phyloP scores from a whole-genome alignment of 805 yeast species.

The Candida lessepsii region DNA sequence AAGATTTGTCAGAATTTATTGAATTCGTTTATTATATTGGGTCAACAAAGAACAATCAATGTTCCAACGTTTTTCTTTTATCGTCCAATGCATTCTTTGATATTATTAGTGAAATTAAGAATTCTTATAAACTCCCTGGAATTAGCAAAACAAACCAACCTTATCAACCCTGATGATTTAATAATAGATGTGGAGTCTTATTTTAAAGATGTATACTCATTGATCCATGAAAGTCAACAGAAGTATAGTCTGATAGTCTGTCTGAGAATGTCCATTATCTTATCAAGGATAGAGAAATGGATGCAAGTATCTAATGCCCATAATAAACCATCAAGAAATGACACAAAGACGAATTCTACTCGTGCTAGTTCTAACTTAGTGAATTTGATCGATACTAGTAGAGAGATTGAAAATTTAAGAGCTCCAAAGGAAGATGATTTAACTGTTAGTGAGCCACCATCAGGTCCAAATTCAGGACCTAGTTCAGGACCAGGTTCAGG shows the following conservation, averaged over 20 bases:
- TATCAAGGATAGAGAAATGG: constrained; percentile 28
- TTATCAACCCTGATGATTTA: constrained; percentile 17
- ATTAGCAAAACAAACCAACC: constrained; percentile 16
- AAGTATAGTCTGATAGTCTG: constrained; percentile 23
- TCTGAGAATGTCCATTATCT: constrained; percentile 23
- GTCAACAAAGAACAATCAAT: constrained; percentile 32
- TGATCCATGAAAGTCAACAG: constrained; percentile 20
- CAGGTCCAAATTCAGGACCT: neutral
- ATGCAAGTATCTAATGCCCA: constrained; percentile 21
- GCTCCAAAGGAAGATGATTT: constrained; percentile 21
- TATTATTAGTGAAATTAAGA: constrained; percentile 46
- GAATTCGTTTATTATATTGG: constrained; percentile 42
- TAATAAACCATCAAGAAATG: constrained; percentile 7
- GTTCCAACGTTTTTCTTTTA: constrained; percentile 54
- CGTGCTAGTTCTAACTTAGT: constrained; percentile 20
- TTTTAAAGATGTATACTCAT: constrained; percentile 18
- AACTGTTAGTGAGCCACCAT: neutral
- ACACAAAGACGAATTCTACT: neutral
- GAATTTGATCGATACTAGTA: constrained; percentile 29
- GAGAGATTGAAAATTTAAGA: constrained; percentile 31
- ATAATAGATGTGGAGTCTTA: constrained; percentile 22
- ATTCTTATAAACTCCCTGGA: constrained; percentile 43
- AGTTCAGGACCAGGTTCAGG: neutral
- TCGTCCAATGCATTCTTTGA: constrained; percentile 52
- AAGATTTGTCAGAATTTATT: constrained; percentile 47